phyloP scores from a whole-genome alignment of 176 grass and related monocot species.

The Avena sativa region DNA sequence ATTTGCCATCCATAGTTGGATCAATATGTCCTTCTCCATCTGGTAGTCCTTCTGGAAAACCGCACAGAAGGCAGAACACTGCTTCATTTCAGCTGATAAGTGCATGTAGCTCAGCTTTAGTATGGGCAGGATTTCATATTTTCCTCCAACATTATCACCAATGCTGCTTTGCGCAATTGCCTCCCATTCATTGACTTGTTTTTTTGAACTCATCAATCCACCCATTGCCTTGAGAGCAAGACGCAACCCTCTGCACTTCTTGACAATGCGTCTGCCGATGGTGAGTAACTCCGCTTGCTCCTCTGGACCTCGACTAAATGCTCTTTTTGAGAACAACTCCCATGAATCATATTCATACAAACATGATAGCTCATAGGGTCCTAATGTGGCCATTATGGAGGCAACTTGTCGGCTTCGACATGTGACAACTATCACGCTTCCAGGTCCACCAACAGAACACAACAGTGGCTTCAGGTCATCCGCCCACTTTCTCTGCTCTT shows the following conservation, averaged over 20 bases:
- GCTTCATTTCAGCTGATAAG: conserved; percentile 32
- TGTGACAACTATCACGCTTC: conserved; percentile 51
- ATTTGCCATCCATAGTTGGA: conserved; percentile 43
- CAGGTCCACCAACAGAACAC: conserved; percentile 5
- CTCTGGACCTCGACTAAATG: conserved; percentile 15
- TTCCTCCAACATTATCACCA: background rate
- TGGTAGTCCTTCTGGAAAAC: background rate
- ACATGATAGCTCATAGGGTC: background rate
- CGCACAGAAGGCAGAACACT: conserved; percentile 24
- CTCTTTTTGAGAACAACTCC: conserved; percentile 36
- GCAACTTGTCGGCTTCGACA: conserved; percentile 1
- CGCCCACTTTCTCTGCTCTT: conserved; percentile 12
- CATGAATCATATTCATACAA: conserved; percentile 28
- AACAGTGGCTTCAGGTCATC: background rate
- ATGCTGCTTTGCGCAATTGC: background rate
- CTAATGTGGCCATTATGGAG: background rate
- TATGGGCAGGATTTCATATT: background rate
- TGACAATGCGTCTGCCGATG: conserved; percentile 15
- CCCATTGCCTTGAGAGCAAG: conserved; percentile 42
- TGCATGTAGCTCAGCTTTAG: conserved; percentile 25
- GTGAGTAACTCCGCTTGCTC: background rate
- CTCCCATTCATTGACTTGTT: conserved; percentile 4
- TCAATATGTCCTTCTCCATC: conserved; percentile 6
- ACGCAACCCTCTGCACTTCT: conserved; percentile 42
- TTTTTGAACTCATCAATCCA: conserved; percentile 47